Evolutionary conservation across 176 grass and related monocot genomes (phyloP), one percentile per base, ranked within the genome.

Genomic region (Neostapfia colusana): DNA sequence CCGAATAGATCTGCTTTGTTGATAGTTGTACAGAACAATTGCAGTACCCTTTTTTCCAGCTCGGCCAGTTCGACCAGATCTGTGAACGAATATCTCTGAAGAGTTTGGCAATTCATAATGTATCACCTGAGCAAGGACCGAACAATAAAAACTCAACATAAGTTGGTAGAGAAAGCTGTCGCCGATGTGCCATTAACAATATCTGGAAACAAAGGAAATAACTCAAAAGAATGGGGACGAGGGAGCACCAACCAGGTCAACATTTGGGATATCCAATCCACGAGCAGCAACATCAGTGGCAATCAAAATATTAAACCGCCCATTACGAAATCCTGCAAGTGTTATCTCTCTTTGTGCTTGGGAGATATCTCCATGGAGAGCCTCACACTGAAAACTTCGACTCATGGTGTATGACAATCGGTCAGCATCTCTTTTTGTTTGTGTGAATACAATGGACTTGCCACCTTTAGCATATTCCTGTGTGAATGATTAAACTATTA

Each of bases 181-280:
- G 31, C 35, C 17, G 3, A 25, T 28, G 17, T 62, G 6, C 15
- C 36, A 35, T 17, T 34, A 75, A 38, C 1, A 20, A 31, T 31
- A 31, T 28, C 45, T 31, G 31, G 23, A 63, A 48, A 54, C 4
- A 37, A 51, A 54, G 63, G 9, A 67, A 18, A 50, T 12, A 80
- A 42, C 41, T 27, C 12, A 20, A 77, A 16, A 59, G 35, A 69
- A 60, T 67, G n/a, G 73, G 58, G 2, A 61, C 82, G 50, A 54
- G 50, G 50, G 17, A 81, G 10, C 48, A 79, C 82, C 61, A 73
- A 98, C 95, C 91, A 98, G 46, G 81, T 98, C 95, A 10, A 99
- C 95, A 84, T 99, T 99, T 79, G 95, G 91, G 54, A 99, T 99
- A 89, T 99, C 95, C 68, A 99, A 82, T 43, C 95, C 92, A 75